These are phyloP conservation scores for Elasticomyces elasticus DNA, from an alignment of 495 filamentous ascomycete species.

Conservation along the genomic window DNA sequence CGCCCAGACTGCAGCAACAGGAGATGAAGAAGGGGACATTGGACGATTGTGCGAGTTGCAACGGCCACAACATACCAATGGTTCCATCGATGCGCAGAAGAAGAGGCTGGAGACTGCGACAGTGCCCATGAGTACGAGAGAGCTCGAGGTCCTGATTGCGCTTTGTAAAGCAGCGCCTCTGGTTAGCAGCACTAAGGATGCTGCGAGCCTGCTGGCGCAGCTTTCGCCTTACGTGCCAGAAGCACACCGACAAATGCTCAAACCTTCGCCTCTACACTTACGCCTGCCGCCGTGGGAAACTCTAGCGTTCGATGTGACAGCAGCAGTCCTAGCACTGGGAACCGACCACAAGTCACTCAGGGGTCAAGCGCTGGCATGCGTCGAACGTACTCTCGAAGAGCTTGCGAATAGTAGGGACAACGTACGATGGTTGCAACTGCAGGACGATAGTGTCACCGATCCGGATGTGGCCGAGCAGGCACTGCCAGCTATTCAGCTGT, in stretches of 20 bases:
- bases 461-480: conserved; percentile 49
- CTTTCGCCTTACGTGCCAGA: conserved; percentile 75
- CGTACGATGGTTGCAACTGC: conserved; percentile 22
- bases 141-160: conserved; percentile 81
- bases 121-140: conserved; percentile 48
- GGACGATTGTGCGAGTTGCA: conserved; percentile 27
- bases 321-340: conserved; percentile 69
- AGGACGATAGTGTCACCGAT: conserved; percentile 36
- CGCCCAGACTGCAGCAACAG: conserved; percentile 15
- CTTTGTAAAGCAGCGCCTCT: conserved; percentile 77
- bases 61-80: conserved; percentile 18
- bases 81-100: background rate
- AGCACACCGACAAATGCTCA: conserved; percentile 65
- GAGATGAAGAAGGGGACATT: conserved; percentile 24
- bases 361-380: conserved; percentile 46
- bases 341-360: conserved; percentile 56
- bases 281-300: conserved; percentile 83
- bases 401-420: conserved; percentile 34
- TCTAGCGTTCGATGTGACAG: conserved; percentile 65
- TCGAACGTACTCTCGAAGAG: conserved; percentile 53
- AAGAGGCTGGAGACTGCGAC: conserved; percentile 1
- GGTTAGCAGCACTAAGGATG: conserved; percentile 55
- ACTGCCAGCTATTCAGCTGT: conserved; percentile 55
- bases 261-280: conserved; percentile 69
- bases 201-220: conserved; percentile 61